Base-by-base conservation (phyloP, 768 basidiomycete genomes). In the Rhodotorula diobovata region DNA sequence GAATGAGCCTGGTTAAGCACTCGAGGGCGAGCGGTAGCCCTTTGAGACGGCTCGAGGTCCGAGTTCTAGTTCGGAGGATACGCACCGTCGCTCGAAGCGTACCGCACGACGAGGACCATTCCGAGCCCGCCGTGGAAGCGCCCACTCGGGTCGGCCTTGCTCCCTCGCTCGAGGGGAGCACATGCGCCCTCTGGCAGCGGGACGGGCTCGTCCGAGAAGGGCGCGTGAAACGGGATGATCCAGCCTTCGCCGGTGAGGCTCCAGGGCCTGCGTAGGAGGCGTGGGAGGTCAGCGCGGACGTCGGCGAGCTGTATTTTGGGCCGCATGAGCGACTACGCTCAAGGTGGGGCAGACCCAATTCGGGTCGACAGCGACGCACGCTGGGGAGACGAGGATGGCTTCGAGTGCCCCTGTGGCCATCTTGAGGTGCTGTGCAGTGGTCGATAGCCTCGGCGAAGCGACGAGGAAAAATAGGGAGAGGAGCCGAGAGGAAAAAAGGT, bases 61-160 rank as follows among this genome's bases (percentile, higher is more conserved):
- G n/a, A n/a, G n/a, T n/a, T n/a, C n/a, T n/a, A n/a, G n/a, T n/a
- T n/a, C n/a, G n/a, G n/a, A n/a, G n/a, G n/a, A n/a, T n/a, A n/a
- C 51, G 37, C 39, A 63, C 62, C 53, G 25, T 37, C 53, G 39
- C 43, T 25, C n/a, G 39, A 23, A 54, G 25, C 16, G 63, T 64
- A 71, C 34, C 70, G 45, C 30, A 71, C 39, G 11, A 66, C 34
- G 60, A 71, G 62, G 37, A 71, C 70, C 39, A 60, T 35, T 6
- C 70, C 70, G 12, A 56, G 45, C 0, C 70, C 70, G 8, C 70
- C 70, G 34, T 71, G 64, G 32, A 41, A 71, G 25, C 64, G 46
- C 4, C n/a, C 37, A 2, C 30, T 37, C 54, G 35, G 43, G 39
- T 71, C 70, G 23, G 56, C 54, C 46, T 23, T 12, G 23, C 45